Evolutionary conservation across 1,284 basidiomycete species (phyloP).

Genomic region (Microbotryomycetes sp.): DNA sequence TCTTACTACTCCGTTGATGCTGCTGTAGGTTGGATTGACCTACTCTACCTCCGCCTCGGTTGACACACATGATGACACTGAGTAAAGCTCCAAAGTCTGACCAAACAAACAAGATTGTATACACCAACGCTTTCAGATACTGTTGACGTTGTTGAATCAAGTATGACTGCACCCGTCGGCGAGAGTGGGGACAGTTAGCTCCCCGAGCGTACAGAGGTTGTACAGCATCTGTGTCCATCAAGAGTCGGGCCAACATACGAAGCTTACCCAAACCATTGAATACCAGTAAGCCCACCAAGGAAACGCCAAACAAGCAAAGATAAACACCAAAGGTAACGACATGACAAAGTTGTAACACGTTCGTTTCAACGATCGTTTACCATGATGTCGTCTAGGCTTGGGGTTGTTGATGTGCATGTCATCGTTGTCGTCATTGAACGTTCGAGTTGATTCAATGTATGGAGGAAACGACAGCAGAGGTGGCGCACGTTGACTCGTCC

Average conservation of each 20-base stretch:
- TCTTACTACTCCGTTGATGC: no score
- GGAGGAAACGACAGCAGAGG: not conserved
- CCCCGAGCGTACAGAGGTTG: no score
- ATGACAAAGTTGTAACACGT: not conserved
- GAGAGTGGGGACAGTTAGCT: not conserved
- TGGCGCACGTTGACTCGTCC: not conserved
- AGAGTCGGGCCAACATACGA: not conserved
- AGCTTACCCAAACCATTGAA: conserved; percentile 12
- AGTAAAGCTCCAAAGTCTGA: not conserved
- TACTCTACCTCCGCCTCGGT: not conserved
- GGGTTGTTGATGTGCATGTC: not conserved
- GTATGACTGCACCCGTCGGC: not conserved
- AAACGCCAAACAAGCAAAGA: conserved; percentile 12
- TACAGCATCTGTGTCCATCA: not conserved
- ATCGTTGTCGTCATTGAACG: not conserved
- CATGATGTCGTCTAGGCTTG: not conserved
- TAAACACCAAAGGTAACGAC: conserved; percentile 13
- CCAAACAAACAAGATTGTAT: not conserved
- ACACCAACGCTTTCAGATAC: not conserved
- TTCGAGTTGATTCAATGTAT: no score
- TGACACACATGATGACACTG: not conserved
- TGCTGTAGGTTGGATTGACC: no score
- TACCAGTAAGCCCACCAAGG: conserved; percentile 8
- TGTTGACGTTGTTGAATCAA: not conserved
- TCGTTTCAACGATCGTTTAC: not conserved